These are phyloP conservation scores for Eragrostis nindensis DNA, from an alignment of 176 grass and related monocot genomes.

Conservation along the genomic window DNA sequence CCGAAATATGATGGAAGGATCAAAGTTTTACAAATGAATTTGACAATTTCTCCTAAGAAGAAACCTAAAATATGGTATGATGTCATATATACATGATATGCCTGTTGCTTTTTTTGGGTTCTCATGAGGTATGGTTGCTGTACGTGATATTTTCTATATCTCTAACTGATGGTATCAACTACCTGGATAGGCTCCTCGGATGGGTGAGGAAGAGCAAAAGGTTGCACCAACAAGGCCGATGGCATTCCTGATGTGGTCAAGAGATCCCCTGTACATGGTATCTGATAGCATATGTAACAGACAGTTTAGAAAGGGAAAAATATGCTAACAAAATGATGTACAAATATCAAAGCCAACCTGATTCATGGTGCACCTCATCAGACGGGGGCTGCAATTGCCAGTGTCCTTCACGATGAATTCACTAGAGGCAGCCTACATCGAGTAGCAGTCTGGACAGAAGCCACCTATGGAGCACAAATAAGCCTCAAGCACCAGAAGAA, in stretches of 20 bases:
- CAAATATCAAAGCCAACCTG: constrained; percentile 51
- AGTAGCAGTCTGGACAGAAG: background rate
- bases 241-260: constrained; percentile 85
- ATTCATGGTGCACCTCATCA: constrained; percentile 91
- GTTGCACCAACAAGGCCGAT: constrained; percentile 83
- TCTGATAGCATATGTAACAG: constrained; percentile 57
- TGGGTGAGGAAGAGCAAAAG: constrained; percentile 77
- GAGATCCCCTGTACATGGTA: constrained; percentile 86
- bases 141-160: background rate
- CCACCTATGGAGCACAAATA: constrained; percentile 10
- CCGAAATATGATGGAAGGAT: no score
- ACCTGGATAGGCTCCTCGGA: constrained; percentile 86
- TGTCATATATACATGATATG: background rate
- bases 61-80: background rate
- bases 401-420: constrained; percentile 88
- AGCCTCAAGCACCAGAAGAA: constrained; percentile 39
- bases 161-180: background rate
- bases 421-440: constrained; percentile 65
- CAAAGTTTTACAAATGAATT: constrained; percentile 4
- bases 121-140: background rate
- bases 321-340: constrained; percentile 5
- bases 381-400: constrained; percentile 80
- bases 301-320: constrained; percentile 32
- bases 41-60: background rate
- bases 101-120: background rate